Conservation (phyloP, 495 filamentous ascomycete genomes). For the Parathielavia appendiculata region DNA sequence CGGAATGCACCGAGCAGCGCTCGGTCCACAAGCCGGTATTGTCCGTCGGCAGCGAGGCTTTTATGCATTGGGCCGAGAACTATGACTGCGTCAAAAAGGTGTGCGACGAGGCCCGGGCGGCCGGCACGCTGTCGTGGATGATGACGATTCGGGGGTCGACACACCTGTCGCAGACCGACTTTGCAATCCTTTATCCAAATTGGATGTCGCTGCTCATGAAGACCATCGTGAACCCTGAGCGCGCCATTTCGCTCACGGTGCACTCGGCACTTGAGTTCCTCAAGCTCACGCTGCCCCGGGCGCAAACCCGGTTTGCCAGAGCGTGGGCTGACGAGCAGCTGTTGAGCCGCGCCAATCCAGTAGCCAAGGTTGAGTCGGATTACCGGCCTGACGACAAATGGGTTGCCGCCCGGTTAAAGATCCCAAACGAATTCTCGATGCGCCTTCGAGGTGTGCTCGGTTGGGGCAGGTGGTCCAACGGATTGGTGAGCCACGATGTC, state of each 20-base stretch:
- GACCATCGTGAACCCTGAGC: conserved; percentile 50
- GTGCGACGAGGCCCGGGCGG: conserved; percentile 46
- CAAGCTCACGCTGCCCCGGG: conserved; percentile 37
- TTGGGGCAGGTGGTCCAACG: conserved; percentile 25
- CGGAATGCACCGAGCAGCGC: conserved; percentile 37
- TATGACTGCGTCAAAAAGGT: conserved; percentile 47
- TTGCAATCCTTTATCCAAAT: conserved; percentile 54
- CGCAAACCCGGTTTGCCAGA: conserved; percentile 31
- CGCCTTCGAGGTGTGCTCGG: conserved; percentile 33
- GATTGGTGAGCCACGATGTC: conserved; percentile 32
- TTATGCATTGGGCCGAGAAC: conserved; percentile 57
- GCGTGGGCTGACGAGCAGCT: conserved; percentile 42
- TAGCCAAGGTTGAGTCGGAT: conserved; percentile 37
- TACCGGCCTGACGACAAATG: conserved; percentile 44
- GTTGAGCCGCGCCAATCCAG: conserved; percentile 28
- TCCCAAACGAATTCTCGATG: conserved; percentile 44
- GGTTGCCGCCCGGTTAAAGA: conserved; percentile 43
- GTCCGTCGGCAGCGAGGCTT: conserved; percentile 57
- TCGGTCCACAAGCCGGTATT: conserved; percentile 48
- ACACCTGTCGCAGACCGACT: conserved; percentile 55
- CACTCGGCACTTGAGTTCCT: conserved; percentile 51
- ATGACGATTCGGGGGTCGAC: conserved; percentile 55
- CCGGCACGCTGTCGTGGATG: conserved; percentile 50
- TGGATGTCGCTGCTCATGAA: conserved; percentile 52
- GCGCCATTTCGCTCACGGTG: conserved; percentile 54